Base-by-base conservation (phyloP, 805 yeast genomes). In the Candida vaughaniae region DNA sequence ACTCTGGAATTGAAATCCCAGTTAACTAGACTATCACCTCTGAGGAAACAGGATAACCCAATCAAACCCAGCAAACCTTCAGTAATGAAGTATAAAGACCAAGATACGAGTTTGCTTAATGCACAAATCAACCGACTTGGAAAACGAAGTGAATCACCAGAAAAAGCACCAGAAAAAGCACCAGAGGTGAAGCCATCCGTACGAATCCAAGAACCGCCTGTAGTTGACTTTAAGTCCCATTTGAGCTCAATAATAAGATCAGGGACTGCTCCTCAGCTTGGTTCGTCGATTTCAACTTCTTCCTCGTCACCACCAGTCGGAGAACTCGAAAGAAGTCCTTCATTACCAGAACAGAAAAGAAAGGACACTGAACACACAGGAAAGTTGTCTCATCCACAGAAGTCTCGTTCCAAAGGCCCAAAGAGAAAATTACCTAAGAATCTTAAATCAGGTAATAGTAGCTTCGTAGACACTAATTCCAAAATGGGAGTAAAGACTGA, bases 371-470 rank as follows among this genome's bases (percentile, higher is more conserved):
- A 46, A 31, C 47, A 46, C 2, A 28, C 43, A 1, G 55, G 45
- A 10, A 62, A 62, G 28, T 54, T 75, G 31, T 56, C 56, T 0
- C 80, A 76, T 50, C 53, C 70, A 2, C 75, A 65, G 30, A 77
- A 75, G 47, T 38, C 54, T 0, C 56, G 82, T 36, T 58, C 78
- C 12, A 69, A 60, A 38, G 82, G 82, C 0, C 82, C 82, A 0
- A 73, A 66, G 48, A 55, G 81, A 43, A 57, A 71, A 33, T 56
- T 71, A 14, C 80, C 80, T 60, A 62, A 35, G 33, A 35, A 19
- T 5, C 37, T 39, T 15, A n/a, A n/a, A n/a, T n/a, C n/a, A n/a
- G n/a, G n/a, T n/a, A 33, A 33, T 17, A 33, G 7, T 5, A 18
- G 32, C 14, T 25, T 12, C 8, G 25, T n/a, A n/a, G 23, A 22